Conservation (phyloP, 306 rosid genomes). For the Vigna reflexopilosa region DNA sequence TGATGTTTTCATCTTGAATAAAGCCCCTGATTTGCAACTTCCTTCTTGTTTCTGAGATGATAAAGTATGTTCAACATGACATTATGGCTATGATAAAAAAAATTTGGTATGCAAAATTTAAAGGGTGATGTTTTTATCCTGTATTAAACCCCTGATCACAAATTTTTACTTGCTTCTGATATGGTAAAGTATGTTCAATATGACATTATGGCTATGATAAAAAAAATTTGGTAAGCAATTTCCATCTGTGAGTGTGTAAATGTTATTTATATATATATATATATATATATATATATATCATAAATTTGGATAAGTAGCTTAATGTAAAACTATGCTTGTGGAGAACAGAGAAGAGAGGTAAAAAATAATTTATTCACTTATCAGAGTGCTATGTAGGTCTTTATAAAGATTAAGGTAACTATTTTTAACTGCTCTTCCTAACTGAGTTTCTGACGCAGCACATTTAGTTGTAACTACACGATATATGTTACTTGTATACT, state of each 20-base stretch:
- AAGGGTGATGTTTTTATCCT: too few species aligned
- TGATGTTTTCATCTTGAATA: background rate
- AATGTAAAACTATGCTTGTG: background rate
- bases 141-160: too few species aligned
- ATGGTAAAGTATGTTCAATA: too few species aligned
- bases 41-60: constrained; percentile 12
- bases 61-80: background rate
- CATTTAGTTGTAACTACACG: background rate
- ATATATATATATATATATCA: background rate
- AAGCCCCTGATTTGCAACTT: background rate
- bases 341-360: background rate
- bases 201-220: too few species aligned
- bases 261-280: too few species aligned
- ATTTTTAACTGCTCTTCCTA: too few species aligned
- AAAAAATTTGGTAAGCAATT: too few species aligned
- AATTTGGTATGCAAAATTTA: too few species aligned
- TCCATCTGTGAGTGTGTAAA: too few species aligned
- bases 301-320: background rate
- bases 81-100: constrained; percentile 3
- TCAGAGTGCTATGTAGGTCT: background rate
- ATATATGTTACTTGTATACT: background rate
- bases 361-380: background rate
- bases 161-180: too few species aligned
- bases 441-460: background rate
- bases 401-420: background rate